A percentile compares a stretch with the other conserved stretches of the same genome.
phyloP scores from a whole-genome alignment of 176 grass and related monocot species.

The Triticum monococcum region DNA sequence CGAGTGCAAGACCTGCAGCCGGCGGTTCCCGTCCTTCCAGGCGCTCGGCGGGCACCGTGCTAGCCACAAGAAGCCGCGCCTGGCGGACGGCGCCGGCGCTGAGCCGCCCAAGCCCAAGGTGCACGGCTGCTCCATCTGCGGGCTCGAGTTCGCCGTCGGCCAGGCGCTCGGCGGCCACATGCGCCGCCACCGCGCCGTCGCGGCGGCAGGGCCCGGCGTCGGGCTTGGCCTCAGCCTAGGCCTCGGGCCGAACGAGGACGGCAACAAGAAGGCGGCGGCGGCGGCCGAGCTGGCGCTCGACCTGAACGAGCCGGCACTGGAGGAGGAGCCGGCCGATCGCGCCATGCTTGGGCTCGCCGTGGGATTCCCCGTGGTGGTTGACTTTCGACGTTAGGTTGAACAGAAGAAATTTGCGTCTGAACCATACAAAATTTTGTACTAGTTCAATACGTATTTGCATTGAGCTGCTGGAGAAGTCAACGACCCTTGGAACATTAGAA shows the following conservation, averaged over 20 bases:
- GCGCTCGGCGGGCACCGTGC: constrained; percentile 93
- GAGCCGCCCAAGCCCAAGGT: constrained; percentile 62
- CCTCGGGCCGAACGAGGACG: constrained; percentile 3
- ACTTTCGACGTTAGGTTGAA: constrained; percentile 30
- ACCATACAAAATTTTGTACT: constrained; percentile 8
- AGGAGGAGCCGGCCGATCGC: constrained; percentile 37
- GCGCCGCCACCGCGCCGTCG: constrained; percentile 67
- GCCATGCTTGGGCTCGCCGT: constrained; percentile 23
- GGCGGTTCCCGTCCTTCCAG: constrained; percentile 84
- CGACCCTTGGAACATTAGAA: constrained; percentile 21
- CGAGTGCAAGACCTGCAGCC: constrained; percentile 95
- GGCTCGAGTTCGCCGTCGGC: constrained; percentile 87
- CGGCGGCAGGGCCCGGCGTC: constrained; percentile 8
- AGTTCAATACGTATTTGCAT: background rate
- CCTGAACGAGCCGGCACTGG: constrained; percentile 64
- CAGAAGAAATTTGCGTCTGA: background rate
- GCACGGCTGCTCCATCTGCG: constrained; percentile 92
- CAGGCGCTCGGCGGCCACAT: constrained; percentile 98
- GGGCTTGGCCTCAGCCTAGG: constrained; percentile 11
- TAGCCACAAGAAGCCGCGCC: constrained; percentile 86
- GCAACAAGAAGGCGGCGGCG: constrained; percentile 5
- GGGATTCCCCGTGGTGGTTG: constrained; percentile 32
- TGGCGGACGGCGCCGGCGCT: constrained; percentile 7
- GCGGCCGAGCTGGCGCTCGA: constrained; percentile 32
- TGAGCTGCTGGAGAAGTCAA: constrained; percentile 22